Percentiles rank a stretch among this genome's conserved stretches.
Conservation (phyloP, 2,329 filamentous ascomycete genomes). For the Rhynchosporium secalis region DNA sequence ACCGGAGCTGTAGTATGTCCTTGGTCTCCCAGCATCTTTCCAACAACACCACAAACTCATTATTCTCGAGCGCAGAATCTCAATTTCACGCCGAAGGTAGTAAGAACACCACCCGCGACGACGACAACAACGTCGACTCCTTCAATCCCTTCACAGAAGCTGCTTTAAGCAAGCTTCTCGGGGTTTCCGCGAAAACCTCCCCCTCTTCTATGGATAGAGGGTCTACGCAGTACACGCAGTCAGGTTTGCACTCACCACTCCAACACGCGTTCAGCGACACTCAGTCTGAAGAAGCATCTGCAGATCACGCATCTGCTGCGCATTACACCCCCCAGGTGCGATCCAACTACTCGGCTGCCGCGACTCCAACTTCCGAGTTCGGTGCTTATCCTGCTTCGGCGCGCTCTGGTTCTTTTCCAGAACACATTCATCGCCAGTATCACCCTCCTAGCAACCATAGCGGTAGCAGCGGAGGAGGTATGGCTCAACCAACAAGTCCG, state of each 20-base stretch:
- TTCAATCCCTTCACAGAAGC: constrained; percentile 29
- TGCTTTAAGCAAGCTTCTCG: constrained; percentile 38
- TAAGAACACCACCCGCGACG: constrained; percentile 9
- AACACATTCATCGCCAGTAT: constrained; percentile 84
- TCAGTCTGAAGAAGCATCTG: constrained; percentile 79
- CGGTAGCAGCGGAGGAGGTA: constrained; percentile 79
- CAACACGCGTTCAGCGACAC: constrained; percentile 64
- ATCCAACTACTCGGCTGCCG: constrained; percentile 59
- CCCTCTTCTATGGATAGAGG: constrained; percentile 56
- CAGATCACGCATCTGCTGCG: constrained; percentile 93
- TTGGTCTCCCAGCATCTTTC: constrained; percentile 38
- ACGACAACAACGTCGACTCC: constrained; percentile 17
- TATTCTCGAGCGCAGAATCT: constrained; percentile 27
- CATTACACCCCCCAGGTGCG: constrained; percentile 83
- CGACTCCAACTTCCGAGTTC: constrained; percentile 89
- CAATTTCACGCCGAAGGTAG: constrained; percentile 18
- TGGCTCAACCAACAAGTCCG: constrained; percentile 99
- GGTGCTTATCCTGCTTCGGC: constrained; percentile 71
- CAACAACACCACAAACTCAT: constrained; percentile 29
- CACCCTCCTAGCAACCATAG: constrained; percentile 73
- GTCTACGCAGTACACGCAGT: constrained; percentile 78
- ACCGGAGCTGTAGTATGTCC: constrained; percentile 39
- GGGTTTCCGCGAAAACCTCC: constrained; percentile 33
- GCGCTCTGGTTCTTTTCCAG: constrained; percentile 81
- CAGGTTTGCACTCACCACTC: constrained; percentile 80